Conservation (phyloP, 2,329 filamentous ascomycete genomes). For the Corynespora cassiicola region DNA sequence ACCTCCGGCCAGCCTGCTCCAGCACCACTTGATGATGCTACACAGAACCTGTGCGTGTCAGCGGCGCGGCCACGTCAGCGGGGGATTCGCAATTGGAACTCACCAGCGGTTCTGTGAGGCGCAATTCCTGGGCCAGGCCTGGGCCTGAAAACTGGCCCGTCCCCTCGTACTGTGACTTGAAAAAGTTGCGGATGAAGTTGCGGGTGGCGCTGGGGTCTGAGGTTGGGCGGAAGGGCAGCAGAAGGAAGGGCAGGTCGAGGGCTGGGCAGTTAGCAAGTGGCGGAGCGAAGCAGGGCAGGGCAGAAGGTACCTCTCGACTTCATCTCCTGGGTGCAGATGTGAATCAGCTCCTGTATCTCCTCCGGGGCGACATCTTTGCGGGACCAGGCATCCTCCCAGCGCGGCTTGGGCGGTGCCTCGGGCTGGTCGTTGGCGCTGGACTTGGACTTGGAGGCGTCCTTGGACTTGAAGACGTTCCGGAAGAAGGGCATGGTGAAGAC, state of each 20-base stretch:
- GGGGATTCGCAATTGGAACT: conserved; percentile 33
- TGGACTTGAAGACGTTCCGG: conserved; percentile 47
- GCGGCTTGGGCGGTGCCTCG: conserved; percentile 67
- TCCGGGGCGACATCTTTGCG: conserved; percentile 84
- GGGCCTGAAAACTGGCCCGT: conserved; percentile 69
- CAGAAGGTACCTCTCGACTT: conserved; percentile 81
- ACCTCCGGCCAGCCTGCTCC: conserved; percentile 88
- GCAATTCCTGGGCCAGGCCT: conserved; percentile 80
- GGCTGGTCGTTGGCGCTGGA: conserved; percentile 35
- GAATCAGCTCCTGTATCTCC: conserved; percentile 87
- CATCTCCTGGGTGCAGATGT: conserved; percentile 85
- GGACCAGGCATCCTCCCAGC: conserved; percentile 88
- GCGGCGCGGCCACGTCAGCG: conserved; percentile 13
- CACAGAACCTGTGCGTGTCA: conserved; percentile 74
- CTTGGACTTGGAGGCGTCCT: conserved; percentile 36
- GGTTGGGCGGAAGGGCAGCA: conserved; percentile 91
- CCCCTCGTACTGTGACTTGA: conserved; percentile 70
- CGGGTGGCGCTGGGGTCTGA: conserved; percentile 91
- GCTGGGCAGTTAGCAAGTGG: conserved; percentile 59
- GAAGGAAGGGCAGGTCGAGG: conserved; percentile 88
- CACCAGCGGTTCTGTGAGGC: conserved; percentile 94
- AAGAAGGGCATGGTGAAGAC: conserved; percentile 44
- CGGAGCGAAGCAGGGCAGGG: conserved; percentile 1
- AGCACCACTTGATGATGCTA: conserved; percentile 97
- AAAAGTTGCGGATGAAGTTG: conserved; percentile 92